A percentile compares a stretch with the other conserved stretches of the same genome.
phyloP scores from a whole-genome alignment of 108 stramenopile species.

The Skeletonema tropicum region DNA sequence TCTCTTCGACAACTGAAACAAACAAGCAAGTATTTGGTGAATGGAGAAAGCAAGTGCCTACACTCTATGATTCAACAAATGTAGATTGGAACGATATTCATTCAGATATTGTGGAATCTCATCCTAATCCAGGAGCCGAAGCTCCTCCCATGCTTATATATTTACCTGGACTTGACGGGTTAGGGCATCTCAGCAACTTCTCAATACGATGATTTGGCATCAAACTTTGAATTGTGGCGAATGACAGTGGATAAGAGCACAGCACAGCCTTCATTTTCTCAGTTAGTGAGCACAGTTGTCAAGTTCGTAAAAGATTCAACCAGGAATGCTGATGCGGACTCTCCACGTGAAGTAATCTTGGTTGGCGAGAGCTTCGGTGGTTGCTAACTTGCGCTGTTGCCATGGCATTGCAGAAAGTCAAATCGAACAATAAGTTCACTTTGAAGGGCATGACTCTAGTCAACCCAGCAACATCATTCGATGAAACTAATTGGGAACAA shows the following conservation, averaged over 20 bases:
- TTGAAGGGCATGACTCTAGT: constrained; percentile 79
- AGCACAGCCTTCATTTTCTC: constrained; percentile 59
- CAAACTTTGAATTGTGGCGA: constrained; percentile 81
- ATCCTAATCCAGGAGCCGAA: not conserved
- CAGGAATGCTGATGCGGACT: not conserved
- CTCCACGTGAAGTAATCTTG: constrained; percentile 61
- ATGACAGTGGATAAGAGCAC: constrained; percentile 59
- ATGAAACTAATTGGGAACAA: constrained; percentile 74
- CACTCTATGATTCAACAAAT: constrained; percentile 13
- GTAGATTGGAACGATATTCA: constrained; percentile 25
- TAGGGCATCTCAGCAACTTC: constrained; percentile 83
- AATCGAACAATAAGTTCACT: constrained; percentile 23
- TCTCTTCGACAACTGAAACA: not conserved
- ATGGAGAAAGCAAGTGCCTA: constrained; percentile 41
- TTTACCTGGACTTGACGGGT: constrained; percentile 88
- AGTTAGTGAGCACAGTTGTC: constrained; percentile 53
- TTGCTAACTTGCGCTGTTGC: constrained; percentile 77
- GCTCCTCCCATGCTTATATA: constrained; percentile 61
- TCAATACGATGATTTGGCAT: constrained; percentile 83
- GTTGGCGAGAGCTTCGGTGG: constrained; percentile 92
- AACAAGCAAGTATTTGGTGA: constrained; percentile 19
- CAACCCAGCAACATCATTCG: constrained; percentile 92
- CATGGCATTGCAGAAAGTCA: constrained; percentile 45
- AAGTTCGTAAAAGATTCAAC: constrained; percentile 60
- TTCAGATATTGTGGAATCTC: constrained; percentile 10